A percentile compares a stretch with the other conserved stretches of the same genome.
Evolutionary conservation across 2,329 filamentous ascomycete genomes (phyloP).

Genomic region (Penicillium fuscoglaucum): DNA sequence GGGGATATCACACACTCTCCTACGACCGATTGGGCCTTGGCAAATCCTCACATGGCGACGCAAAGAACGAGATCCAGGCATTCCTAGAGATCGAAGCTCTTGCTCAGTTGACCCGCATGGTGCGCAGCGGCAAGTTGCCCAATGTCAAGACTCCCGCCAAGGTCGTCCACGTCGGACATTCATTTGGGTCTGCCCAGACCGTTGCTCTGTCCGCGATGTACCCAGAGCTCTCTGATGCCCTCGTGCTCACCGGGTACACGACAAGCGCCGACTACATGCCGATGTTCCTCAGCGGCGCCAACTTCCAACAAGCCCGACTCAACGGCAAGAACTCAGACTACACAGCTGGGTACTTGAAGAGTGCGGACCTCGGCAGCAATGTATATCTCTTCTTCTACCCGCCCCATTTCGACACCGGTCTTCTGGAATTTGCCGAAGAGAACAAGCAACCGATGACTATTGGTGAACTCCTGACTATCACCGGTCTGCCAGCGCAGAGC

Average conservation of each 20-base stretch:
- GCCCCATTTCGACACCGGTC: constrained; percentile 15
- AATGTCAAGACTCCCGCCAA: constrained; percentile 35
- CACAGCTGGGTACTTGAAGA: constrained; percentile 27
- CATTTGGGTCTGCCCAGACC: constrained; percentile 39
- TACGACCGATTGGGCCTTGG: constrained; percentile 45
- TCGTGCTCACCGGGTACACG: constrained; percentile 44
- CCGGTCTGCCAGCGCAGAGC: constrained; percentile 10
- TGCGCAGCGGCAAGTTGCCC: constrained; percentile 37
- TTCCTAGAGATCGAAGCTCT: constrained; percentile 44
- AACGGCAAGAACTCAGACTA: constrained; percentile 21
- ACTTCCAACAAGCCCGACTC: constrained; percentile 21
- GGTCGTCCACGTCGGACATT: constrained; percentile 41
- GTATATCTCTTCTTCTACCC: constrained; percentile 20
- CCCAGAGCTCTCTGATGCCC: constrained; percentile 39
- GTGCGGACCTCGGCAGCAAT: constrained; percentile 15
- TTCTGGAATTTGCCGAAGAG: constrained; percentile 20
- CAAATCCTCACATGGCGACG: constrained; percentile 39
- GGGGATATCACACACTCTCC: constrained; percentile 43
- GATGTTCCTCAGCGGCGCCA: constrained; percentile 21
- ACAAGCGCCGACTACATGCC: constrained; percentile 24
- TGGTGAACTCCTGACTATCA: constrained; percentile 28
- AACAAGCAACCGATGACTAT: constrained; percentile 29
- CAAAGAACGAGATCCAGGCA: constrained; percentile 43
- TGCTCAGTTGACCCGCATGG: constrained; percentile 37
- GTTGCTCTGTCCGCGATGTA: constrained; percentile 35